Conservation (phyloP, 176 grass and related monocot species). For the Eremochloa ophiuroides region DNA sequence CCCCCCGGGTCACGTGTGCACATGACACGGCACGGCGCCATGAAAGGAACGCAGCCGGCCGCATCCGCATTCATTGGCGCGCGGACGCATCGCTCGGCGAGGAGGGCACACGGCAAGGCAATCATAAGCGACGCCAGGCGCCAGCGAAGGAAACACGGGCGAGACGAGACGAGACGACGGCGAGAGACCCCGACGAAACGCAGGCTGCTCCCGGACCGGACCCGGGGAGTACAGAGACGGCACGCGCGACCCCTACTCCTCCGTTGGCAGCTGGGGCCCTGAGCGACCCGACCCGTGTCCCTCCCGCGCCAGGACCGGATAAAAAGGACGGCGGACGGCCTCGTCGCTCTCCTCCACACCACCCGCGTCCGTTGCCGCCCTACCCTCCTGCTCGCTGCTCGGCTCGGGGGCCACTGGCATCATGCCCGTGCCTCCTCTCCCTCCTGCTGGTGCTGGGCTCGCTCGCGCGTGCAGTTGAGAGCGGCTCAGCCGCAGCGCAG, state of each 20-base stretch:
- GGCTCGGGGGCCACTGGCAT: too few species aligned
- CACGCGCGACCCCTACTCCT: not conserved
- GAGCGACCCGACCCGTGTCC: not conserved
- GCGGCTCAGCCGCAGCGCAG: not conserved
- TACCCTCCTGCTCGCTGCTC: too few species aligned
- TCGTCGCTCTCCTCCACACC: too few species aligned
- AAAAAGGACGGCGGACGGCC: not conserved
- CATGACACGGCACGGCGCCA: not conserved
- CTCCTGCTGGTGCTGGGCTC: not conserved
- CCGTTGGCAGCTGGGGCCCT: constrained; percentile 16
- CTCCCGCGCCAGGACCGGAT: not conserved
- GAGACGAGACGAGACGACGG: too few species aligned
- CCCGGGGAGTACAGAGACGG: not conserved
- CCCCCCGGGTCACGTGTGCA: not conserved
- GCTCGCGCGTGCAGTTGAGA: constrained; percentile 3
- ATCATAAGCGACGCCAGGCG: not conserved
- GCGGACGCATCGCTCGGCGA: not conserved
- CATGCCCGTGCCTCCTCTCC: not conserved
- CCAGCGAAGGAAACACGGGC: not conserved
- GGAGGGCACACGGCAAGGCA: not conserved
- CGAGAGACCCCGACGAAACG: not conserved
- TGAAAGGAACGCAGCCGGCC: not conserved
- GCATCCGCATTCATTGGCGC: constrained; percentile 23
- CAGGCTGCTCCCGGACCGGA: too few species aligned
- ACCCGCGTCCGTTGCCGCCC: too few species aligned